Evolutionary conservation across 140 eudicot genomes (phyloP), one percentile per base, ranked within the genome.

Genomic region (Ambrosia hybrid): DNA sequence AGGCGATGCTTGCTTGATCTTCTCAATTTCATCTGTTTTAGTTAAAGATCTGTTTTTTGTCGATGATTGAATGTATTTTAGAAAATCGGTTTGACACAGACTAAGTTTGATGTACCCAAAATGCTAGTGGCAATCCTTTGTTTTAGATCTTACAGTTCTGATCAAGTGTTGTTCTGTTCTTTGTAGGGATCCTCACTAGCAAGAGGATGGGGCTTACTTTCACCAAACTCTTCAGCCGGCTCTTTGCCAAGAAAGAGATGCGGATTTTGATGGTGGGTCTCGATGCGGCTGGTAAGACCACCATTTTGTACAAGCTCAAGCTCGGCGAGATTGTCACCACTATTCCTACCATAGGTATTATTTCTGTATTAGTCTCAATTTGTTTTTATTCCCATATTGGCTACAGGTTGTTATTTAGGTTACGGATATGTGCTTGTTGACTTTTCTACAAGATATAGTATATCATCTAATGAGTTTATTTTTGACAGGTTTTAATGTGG

Each of bases 401-500:
- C 52, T 53, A 63, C 38, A 17, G 52, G 10, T 26, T 52, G 63
- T 39, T 30, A 76, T 33, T 14, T 57, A 57, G 34, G 60, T 11
- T 57, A 21, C 52, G 36, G 11, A 9, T 51, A 30, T 11, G 21
- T 69, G 65, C 51, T 6, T 51, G 55, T 51, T 12, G 55, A 48
- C 56, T 41, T 17, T 0, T 36, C 14, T n/a, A 5, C 43, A 57
- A 4, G 41, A 68, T 48, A 30, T 57, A 51, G 12, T 57, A n/a
- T n/a, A n/a, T n/a, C n/a, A n/a, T n/a, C 72, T 62, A 13, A 51
- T 73, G 41, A 37, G 14, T 30, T 48, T 79, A 3, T 15, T 41
- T 15, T 73, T 68, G 83, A 37, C 83, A 89, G 96, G 96, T 37
- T 89, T 89, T 67, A 89, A 89, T 70, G 96, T 89, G 79, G 96